Percentiles rank a stretch among this genome's conserved stretches.
phyloP scores from a whole-genome alignment of 192 early-diverging fungal genomes.

The Chytriomyces confervae region DNA sequence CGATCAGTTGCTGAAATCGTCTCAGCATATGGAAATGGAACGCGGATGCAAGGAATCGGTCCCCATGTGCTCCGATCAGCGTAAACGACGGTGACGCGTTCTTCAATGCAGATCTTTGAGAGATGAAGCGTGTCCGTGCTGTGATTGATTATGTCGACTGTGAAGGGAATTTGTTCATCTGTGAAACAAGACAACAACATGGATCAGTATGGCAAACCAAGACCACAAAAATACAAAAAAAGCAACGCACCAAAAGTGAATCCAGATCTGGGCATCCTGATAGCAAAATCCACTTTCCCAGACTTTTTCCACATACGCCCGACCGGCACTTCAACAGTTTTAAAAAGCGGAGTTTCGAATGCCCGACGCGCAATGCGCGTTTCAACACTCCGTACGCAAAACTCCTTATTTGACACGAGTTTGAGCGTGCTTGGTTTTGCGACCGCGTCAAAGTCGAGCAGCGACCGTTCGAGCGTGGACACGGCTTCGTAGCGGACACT shows the following conservation, averaged over 20 bases:
- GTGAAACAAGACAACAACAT: not conserved
- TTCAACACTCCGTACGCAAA: slow-evolving; percentile 34
- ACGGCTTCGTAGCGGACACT: slow-evolving; percentile 34
- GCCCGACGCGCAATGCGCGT: slow-evolving; percentile 15
- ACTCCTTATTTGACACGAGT: slow-evolving; percentile 6
- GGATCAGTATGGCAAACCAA: not conserved
- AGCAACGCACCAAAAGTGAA: slow-evolving; percentile 31
- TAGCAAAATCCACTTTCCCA: slow-evolving; percentile 14
- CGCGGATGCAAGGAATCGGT: slow-evolving; percentile 1
- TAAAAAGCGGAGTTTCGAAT: slow-evolving; percentile 18
- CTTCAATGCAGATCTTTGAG: slow-evolving; percentile 33
- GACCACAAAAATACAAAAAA: not conserved
- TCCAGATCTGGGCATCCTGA: slow-evolving; percentile 17
- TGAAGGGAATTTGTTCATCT: slow-evolving; percentile 35
- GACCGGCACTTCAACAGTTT: slow-evolving; percentile 8
- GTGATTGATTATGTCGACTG: slow-evolving; percentile 13
- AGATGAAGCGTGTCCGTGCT: not conserved
- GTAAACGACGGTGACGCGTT: slow-evolving; percentile 25
- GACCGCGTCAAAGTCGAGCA: not conserved
- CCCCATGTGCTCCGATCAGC: slow-evolving; percentile 19
- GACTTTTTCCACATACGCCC: not conserved
- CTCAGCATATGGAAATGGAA: slow-evolving; percentile 22
- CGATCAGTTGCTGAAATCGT: not conserved
- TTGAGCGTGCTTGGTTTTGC: not conserved
- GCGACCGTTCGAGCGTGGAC: slow-evolving; percentile 2